Conservation (phyloP, 805 yeast genomes). For the Candida jianshihensis region DNA sequence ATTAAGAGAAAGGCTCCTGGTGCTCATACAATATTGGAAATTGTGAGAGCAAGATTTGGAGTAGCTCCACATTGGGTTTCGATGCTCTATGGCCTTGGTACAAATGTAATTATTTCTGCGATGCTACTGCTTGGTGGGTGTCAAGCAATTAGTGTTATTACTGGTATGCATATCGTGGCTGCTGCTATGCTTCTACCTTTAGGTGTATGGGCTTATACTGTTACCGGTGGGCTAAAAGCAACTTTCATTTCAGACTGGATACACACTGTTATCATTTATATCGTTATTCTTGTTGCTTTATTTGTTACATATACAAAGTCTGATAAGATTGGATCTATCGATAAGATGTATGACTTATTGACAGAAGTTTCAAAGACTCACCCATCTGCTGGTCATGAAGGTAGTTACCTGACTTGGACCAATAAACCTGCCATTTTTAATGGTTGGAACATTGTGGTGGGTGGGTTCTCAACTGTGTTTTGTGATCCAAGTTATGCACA, state of each 20-base stretch:
- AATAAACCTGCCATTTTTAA: background rate
- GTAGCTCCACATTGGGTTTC: too few relatives aligned
- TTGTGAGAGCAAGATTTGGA: slow-evolving; percentile 16
- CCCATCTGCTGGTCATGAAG: background rate
- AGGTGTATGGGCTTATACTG: slow-evolving; percentile 39
- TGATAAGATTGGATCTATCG: too few relatives aligned
- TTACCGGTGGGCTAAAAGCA: slow-evolving; percentile 41
- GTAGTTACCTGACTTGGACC: background rate
- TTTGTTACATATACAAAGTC: too few relatives aligned
- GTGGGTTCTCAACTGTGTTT: background rate
- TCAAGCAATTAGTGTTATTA: too few relatives aligned
- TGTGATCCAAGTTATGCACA: background rate
- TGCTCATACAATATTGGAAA: slow-evolving; percentile 32
- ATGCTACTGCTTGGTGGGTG: too few relatives aligned
- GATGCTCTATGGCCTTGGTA: too few relatives aligned
- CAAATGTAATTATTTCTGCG: too few relatives aligned
- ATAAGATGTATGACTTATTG: too few relatives aligned
- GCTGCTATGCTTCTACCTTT: slow-evolving; percentile 21
- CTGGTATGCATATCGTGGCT: too few relatives aligned
- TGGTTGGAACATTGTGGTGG: background rate
- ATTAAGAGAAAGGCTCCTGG: slow-evolving; percentile 32
- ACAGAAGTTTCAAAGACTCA: background rate
- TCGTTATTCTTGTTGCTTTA: too few relatives aligned
- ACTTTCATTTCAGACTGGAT: slow-evolving; percentile 43
- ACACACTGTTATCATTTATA: slow-evolving; percentile 24